Evolutionary conservation across 2,329 filamentous ascomycete genomes (phyloP), one percentile per base, ranked within the genome.

Genomic region (Paecilomyces variotii): DNA sequence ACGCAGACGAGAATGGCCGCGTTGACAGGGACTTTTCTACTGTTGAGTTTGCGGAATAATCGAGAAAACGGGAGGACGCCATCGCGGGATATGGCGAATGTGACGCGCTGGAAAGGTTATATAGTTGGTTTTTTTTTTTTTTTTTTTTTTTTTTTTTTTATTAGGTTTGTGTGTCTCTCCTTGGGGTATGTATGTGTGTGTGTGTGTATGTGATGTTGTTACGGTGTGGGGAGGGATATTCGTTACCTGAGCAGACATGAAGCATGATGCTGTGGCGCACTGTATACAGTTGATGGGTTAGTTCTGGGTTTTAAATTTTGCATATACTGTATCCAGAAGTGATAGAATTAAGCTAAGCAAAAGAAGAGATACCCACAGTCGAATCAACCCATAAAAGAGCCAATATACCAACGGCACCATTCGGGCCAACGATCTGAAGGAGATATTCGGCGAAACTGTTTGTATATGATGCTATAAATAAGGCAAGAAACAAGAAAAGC

Each of bases 401-500:
- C 2, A 77, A 64, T 27, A 76, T 68, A 7, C 69, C 73, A 4
- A 70, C 63, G 4, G 74, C 74, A 7, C 72, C 73, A 24, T 67
- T 66, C 9, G 65, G 59, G 0, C 74, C 74, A 9, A 76, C 56
- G 4, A 74, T 63, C 54, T 76, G 73, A 2, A 76, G 66, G 3
- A 76, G 64, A 57, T 74, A 76, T 56, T 69, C 74, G 9, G 74
- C 74, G 68, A 69, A 77, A 59, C 75, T 76, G 62, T 76, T 76
- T 34, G 68, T 56, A 54, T 74, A 76, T 0, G 65, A 62, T 4
- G 65, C 73, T 52, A 12, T 7, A 52, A 28, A 26, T 12, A 7
- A 32, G 11, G 30, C 14, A 11, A 12, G 14, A 34, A 34, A 19
- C 19, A 19, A 19, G 1, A 19, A 19, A 19, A 19, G 1, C 1